These are phyloP conservation scores for Chlorella ohadii DNA, from an alignment of 139 green algal genomes.

Conservation along the genomic window DNA sequence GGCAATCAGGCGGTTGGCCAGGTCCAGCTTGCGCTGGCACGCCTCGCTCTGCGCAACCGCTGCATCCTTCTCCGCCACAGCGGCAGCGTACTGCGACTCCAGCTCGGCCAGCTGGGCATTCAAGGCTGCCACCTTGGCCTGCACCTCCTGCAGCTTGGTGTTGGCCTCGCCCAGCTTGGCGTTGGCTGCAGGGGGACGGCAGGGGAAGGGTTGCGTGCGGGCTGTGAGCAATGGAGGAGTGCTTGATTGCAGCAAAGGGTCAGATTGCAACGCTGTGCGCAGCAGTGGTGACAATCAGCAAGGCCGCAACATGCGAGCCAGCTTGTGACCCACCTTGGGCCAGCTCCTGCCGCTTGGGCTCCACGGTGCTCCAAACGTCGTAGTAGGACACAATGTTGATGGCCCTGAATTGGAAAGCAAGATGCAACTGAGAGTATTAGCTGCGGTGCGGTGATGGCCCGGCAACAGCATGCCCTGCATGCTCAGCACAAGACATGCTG, in stretches of 20 bases:
- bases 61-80: conserved; percentile 89
- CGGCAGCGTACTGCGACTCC: conserved; percentile 85
- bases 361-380: conserved; percentile 78
- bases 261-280: too few species aligned
- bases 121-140: conserved; percentile 83
- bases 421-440: too few species aligned
- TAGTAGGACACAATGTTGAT: conserved; percentile 95
- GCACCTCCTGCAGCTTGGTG: conserved; percentile 85
- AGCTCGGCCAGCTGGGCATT: conserved; percentile 79
- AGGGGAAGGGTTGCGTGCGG: too few species aligned
- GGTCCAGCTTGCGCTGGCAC: conserved; percentile 69
- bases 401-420: conserved; percentile 31
- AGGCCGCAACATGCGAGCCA: background rate
- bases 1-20: conserved; percentile 91
- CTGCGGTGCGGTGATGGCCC: too few species aligned
- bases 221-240: background rate
- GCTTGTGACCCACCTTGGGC: conserved; percentile 32
- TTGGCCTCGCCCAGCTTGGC: conserved; percentile 84
- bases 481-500: too few species aligned
- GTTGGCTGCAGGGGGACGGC: conserved; percentile 67
- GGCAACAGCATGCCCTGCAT: too few species aligned
- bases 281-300: too few species aligned
- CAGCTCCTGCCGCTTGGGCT: conserved; percentile 88
- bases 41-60: conserved; percentile 68
- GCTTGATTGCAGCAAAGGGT: too few species aligned